Base-by-base conservation (phyloP, 805 yeast species). In the Metschnikowia similis region DNA sequence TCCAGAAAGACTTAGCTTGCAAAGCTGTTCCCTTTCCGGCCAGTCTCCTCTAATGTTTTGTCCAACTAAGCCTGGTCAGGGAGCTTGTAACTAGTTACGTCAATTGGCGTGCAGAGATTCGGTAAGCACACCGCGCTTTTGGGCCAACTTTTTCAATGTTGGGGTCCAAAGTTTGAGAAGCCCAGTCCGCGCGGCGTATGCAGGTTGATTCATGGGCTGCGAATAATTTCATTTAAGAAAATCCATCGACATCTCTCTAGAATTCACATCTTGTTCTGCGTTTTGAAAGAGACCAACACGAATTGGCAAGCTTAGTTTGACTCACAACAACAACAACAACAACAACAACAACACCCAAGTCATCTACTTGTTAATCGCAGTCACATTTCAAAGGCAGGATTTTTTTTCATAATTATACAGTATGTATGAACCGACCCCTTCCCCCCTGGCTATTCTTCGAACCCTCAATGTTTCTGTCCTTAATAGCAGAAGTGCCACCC, bases 81-180 rank as follows among this genome's bases (percentile, higher is more conserved):
- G 21, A 11, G n/a, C 10, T 16, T 29, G 13, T 42, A n/a, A 21
- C 39, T 14, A 14, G 48, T 55, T 54, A 54, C 57, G 58, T 55
- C 58, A 55, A 41, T 57, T 26, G 30, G 28, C 50, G 43, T 55
- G 58, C 58, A 55, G 58, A 45, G 53, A 31, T 17, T 37, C 28
- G 48, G 55, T 48, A 41, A 46, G 45, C 48, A 36, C 57, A 47
- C 56, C 49, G 40, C 44, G 41, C 49, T 49, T 55, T 54, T 55
- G 57, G 58, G 58, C 57, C 58, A 54, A 55, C 52, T 54, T 55
- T 55, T 48, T 9, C 53, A 55, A 45, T 54, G 57, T 55, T 54
- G 58, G 58, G 57, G 54, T 50, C 52, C 42, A 48, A 49, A 42
- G 37, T 30, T 48, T 49, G 52, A 49, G 47, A 41, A 38, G 27